Evolutionary conservation across 2,329 filamentous ascomycete species (phyloP).

Genomic region (Scytalidium sp.): DNA sequence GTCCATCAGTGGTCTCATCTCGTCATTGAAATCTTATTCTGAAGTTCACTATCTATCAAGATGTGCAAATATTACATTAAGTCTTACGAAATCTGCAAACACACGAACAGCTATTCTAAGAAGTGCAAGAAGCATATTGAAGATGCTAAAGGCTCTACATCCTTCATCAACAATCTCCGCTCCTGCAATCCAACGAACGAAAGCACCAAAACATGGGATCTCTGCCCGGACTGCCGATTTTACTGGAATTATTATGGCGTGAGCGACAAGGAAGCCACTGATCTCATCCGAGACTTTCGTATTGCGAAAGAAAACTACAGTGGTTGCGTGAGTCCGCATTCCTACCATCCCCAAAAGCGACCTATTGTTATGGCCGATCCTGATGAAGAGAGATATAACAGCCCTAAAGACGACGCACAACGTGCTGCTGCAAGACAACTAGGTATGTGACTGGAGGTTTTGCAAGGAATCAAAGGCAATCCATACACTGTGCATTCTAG

Average conservation of each 20-base stretch:
- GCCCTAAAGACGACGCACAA: not conserved
- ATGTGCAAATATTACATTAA: not conserved
- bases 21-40: no score
- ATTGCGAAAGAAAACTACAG: not conserved
- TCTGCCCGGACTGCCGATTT: not conserved
- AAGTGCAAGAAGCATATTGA: not conserved
- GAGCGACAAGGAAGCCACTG: not conserved
- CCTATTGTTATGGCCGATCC: not conserved
- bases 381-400: not conserved
- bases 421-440: not conserved
- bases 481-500: not conserved
- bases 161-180: not conserved
- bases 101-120: not conserved
- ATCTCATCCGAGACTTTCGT: not conserved
- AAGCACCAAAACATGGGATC: not conserved
- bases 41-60: not conserved
- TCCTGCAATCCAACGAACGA: not conserved
- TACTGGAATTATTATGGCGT: not conserved
- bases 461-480: not conserved
- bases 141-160: not conserved
- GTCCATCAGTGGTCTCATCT: no score
- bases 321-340: not conserved
- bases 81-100: not conserved
- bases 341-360: not conserved
- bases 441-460: not conserved